Evolutionary conservation across 192 early-diverging fungal species (phyloP).

Genomic region (Anaeromyces robustus): DNA sequence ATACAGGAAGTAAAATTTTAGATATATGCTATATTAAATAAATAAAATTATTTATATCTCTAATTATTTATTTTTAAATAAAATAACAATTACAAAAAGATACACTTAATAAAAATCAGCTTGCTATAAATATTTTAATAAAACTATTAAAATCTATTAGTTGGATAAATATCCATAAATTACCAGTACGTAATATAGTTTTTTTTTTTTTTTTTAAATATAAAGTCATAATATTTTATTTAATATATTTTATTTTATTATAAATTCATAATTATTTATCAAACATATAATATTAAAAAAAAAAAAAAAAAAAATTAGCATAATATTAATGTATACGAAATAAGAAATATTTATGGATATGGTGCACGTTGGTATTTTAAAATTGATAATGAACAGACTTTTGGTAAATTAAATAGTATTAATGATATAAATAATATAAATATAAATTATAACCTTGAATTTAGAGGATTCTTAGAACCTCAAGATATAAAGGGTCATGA

Average conservation of each 20-base stretch:
- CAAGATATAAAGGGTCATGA: background rate
- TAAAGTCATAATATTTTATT: no score
- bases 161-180: background rate
- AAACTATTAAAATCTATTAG: background rate
- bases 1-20: background rate
- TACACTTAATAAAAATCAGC: background rate
- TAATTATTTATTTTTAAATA: no score
- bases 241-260: no score
- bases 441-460: background rate
- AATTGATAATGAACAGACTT: no score
- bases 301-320: no score
- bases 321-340: background rate
- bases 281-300: no score
- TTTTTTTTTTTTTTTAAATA: no score
- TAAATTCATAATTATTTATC: no score
- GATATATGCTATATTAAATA: no score
- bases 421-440: no score
- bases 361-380: background rate
- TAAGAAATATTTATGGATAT: background rate
- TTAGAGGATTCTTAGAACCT: background rate
- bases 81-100: background rate
- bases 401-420: no score
- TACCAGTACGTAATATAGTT: background rate
- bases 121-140: background rate
- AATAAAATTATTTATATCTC: no score